Conservation (phyloP, 1,139 yeast species). For the Spathaspora sp. region DNA sequence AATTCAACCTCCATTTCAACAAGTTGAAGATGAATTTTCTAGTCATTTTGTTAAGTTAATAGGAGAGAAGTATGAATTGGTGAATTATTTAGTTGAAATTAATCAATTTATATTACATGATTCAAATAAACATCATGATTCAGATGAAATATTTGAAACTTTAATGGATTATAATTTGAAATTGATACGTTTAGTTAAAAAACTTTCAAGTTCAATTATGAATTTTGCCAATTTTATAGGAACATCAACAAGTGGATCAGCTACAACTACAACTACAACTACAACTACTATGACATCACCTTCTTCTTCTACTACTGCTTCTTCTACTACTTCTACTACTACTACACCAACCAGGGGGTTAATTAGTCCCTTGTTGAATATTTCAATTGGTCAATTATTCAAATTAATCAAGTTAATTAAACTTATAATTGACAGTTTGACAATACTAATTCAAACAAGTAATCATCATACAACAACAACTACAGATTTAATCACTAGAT, state of each 20-base stretch:
- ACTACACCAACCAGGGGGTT: slow-evolving; percentile 8
- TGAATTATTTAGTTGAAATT: slow-evolving; percentile 31
- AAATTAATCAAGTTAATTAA: slow-evolving; percentile 38
- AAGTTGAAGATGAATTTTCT: slow-evolving; percentile 6
- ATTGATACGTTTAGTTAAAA: slow-evolving; percentile 43
- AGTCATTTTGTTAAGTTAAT: slow-evolving; percentile 12
- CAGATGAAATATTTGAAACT: slow-evolving; percentile 42
- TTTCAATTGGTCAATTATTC: slow-evolving; percentile 35
- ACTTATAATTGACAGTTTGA: slow-evolving; percentile 33
- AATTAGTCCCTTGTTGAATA: slow-evolving; percentile 35
- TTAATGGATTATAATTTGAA: slow-evolving; percentile 49
- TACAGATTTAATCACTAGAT: slow-evolving; percentile 27
- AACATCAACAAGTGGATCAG: slow-evolving; percentile 13
- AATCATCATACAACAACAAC: slow-evolving; percentile 2
- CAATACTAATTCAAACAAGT: slow-evolving; percentile 13
- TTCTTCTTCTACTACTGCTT: no score
- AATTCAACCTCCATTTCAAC: not conserved
- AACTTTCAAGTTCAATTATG: slow-evolving; percentile 36
- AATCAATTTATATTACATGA: slow-evolving; percentile 15
- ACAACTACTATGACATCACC: not conserved
- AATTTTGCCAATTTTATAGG: slow-evolving; percentile 29
- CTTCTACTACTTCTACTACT: slow-evolving; percentile 7
- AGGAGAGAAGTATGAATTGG: slow-evolving; percentile 21
- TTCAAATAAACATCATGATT: slow-evolving; percentile 13
- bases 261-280: slow-evolving; percentile 3